Evolutionary conservation across 179 eudicot genomes (phyloP), one percentile per base, ranked within the genome.

Genomic region (Spergularia azorica): DNA sequence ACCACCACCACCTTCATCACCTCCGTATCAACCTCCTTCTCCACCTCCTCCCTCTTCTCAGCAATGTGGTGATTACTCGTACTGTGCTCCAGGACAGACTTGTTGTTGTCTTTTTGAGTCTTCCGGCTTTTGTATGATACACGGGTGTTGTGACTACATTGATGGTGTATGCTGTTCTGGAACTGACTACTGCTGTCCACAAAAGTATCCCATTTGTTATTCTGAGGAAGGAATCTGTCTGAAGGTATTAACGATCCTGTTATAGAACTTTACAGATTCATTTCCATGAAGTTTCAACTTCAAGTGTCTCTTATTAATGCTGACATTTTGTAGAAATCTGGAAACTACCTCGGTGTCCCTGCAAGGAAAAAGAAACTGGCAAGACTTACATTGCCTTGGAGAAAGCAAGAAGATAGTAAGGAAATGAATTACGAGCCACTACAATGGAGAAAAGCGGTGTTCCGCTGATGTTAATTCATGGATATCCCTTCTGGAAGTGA

Each of bases 151-250:
- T 66, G 85, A 67, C 16, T 89, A 86, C 68, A 75, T 81, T 0
- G 74, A 89, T 75, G 96, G 85, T 43, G 96, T 91, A 10, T 91
- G 96, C 74, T 91, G 96, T 65, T 62, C 77, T 32, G 89, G 88
- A 68, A 78, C 87, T 0, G 87, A 84, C 36, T 85, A 80, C 64
- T 91, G 96, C 74, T 91, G 93, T 74, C 93, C 96, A 11, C 76
- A 60, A 54, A 90, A 91, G 2, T 89, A 88, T 77, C 96, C 93
- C 41, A 75, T 89, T 80, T 91, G 96, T 48, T 88, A 85, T 58
- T 52, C 73, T 38, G 60, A 76, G 59, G 88, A 86, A 48, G 84
- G 87, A 51, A 63, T 85, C 16, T 91, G 93, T 72, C 82, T 88
- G 57, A 81, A 87, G 96, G 96, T 91, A 83, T n/a, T 21, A 5